Evolutionary conservation across 139 green algal genomes (phyloP).

Genomic region (Edaphochlamys debaryana): DNA sequence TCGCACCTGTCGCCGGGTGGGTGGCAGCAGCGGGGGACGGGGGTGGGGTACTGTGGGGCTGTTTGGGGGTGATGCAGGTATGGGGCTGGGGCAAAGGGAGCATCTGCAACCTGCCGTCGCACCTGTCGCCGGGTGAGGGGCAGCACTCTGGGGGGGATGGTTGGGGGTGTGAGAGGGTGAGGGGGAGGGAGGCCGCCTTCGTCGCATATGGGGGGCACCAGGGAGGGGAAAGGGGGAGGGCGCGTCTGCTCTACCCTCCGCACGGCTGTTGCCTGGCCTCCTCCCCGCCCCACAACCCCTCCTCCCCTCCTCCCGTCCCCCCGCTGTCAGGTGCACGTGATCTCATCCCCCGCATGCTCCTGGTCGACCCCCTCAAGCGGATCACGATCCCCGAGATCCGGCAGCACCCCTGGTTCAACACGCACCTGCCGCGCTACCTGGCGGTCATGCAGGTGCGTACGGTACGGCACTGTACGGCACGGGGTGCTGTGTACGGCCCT

Average conservation of each 20-base stretch:
- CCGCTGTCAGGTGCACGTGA: slow-evolving; percentile 84
- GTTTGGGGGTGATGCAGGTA: too few relatives aligned
- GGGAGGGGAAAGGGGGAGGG: too few relatives aligned
- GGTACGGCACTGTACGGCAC: too few relatives aligned
- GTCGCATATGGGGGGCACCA: too few relatives aligned
- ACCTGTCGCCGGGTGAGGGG: slow-evolving; percentile 83
- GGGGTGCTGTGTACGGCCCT: neutral
- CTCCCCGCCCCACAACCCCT: too few relatives aligned
- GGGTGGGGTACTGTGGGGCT: neutral
- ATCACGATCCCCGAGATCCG: slow-evolving; percentile 99
- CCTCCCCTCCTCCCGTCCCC: neutral
- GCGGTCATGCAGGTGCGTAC: slow-evolving; percentile 91
- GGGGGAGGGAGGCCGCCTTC: too few relatives aligned
- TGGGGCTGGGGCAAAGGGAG: too few relatives aligned
- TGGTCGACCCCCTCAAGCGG: slow-evolving; percentile 98
- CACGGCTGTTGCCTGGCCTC: too few relatives aligned
- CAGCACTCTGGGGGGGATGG: neutral
- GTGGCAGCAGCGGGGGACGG: neutral
- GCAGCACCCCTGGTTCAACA: slow-evolving; percentile 95
- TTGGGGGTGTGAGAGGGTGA: neutral
- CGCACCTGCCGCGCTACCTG: slow-evolving; percentile 96
- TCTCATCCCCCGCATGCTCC: slow-evolving; percentile 98
- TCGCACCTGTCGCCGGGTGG: slow-evolving; percentile 87
- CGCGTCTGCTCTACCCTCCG: too few relatives aligned
- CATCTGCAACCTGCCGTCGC: slow-evolving; percentile 96